Evolutionary conservation across 2,329 filamentous ascomycete species (phyloP).

Genomic region (Penicillium expansum): DNA sequence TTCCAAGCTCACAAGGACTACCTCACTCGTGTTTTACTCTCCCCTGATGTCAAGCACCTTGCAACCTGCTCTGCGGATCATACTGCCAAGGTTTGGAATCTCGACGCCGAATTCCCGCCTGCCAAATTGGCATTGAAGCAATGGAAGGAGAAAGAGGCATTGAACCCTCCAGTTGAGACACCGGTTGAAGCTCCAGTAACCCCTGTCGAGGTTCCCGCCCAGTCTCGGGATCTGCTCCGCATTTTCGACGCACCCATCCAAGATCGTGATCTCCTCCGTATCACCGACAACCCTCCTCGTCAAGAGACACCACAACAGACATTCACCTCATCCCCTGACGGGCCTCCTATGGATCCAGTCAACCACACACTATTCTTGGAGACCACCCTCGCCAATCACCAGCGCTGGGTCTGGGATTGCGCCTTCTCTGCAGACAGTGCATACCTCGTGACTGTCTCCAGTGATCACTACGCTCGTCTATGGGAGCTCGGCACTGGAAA

Average conservation of each 20-base stretch:
- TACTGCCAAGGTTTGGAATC: slow-evolving; percentile 93
- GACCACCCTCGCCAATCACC: slow-evolving; percentile 83
- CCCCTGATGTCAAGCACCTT: slow-evolving; percentile 88
- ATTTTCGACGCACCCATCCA: slow-evolving; percentile 26
- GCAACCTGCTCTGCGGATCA: slow-evolving; percentile 93
- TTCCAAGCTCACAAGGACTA: slow-evolving; percentile 91
- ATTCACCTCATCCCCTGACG: slow-evolving; percentile 38
- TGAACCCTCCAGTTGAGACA: slow-evolving; percentile 12
- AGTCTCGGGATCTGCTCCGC: slow-evolving; percentile 27
- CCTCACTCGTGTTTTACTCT: slow-evolving; percentile 86
- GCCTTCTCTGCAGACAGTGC: slow-evolving; percentile 91
- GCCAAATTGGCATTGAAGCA: slow-evolving; percentile 38
- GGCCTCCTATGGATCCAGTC: slow-evolving; percentile 42
- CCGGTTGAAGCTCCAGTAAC: slow-evolving; percentile 17
- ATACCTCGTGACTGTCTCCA: slow-evolving; percentile 89
- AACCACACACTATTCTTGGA: slow-evolving; percentile 69
- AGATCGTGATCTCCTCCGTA: slow-evolving; percentile 28
- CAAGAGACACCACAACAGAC: slow-evolving; percentile 30
- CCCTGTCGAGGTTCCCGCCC: slow-evolving; percentile 20
- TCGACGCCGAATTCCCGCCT: slow-evolving; percentile 62
- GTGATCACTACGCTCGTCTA: slow-evolving; percentile 85
- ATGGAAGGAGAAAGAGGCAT: slow-evolving; percentile 22
- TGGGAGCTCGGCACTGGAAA: slow-evolving; percentile 86
- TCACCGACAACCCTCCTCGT: slow-evolving; percentile 27
- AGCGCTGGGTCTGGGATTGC: slow-evolving; percentile 97